Evolutionary conservation across 2,329 filamentous ascomycete species (phyloP).

Genomic region (Colletotrichum tamarilloi): DNA sequence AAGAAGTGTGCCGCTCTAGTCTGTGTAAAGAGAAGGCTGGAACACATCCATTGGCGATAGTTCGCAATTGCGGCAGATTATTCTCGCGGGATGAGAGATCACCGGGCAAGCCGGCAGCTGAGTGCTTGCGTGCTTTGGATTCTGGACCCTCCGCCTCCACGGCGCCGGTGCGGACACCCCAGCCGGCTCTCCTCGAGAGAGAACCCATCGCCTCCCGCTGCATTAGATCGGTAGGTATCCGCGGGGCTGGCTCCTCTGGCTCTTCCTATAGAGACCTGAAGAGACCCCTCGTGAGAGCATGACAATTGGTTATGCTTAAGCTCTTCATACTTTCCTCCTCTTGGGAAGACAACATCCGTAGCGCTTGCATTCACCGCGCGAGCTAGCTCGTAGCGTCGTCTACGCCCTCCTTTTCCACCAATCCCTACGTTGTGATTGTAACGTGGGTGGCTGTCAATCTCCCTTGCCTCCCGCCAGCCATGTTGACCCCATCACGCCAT

Average conservation of each 20-base stretch:
- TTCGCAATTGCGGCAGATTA: background rate
- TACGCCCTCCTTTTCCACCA: background rate
- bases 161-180: background rate
- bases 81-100: background rate
- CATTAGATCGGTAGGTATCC: background rate
- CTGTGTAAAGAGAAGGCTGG: background rate
- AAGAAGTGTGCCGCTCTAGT: background rate
- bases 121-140: background rate
- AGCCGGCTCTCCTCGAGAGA: background rate
- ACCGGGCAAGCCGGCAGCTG: background rate
- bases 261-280: background rate
- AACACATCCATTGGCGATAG: background rate
- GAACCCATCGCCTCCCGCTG: background rate
- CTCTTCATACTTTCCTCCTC: background rate
- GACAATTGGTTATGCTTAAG: constrained; percentile 1
- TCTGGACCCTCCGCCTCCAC: background rate
- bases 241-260: background rate
- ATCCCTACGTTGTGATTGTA: background rate
- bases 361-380: background rate
- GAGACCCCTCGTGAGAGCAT: background rate
- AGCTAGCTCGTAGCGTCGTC: constrained; percentile 8
- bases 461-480: background rate
- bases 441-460: background rate
- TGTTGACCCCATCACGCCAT: background rate
- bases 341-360: background rate